A percentile compares a stretch with the other conserved stretches of the same genome.
Evolutionary conservation across 2,329 filamentous ascomycete genomes (phyloP).

Genomic region (Leptosphaerulina australis): DNA sequence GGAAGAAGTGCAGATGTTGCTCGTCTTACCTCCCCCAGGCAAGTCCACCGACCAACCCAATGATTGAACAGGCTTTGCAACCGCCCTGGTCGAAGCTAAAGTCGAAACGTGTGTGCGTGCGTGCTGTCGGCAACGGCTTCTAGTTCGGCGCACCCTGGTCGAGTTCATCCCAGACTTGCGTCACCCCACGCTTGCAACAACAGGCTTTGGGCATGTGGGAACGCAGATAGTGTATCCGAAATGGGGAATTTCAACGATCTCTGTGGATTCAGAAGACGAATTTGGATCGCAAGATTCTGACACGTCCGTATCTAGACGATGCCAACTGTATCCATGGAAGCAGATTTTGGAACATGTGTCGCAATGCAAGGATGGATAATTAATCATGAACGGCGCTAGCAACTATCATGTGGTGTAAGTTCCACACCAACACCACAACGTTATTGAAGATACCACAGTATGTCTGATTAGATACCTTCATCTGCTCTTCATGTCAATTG

Average conservation of each 20-base stretch:
- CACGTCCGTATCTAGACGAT: not conserved
- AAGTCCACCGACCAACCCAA: conserved; percentile 1
- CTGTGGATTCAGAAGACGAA: not conserved
- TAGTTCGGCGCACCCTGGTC: conserved; percentile 1
- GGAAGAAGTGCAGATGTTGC: not conserved
- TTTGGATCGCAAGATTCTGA: not conserved
- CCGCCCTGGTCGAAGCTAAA: conserved; percentile 1
- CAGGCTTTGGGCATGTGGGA: conserved; percentile 1
- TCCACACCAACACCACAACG: conserved; percentile 2
- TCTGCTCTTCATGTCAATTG: conserved; percentile 8
- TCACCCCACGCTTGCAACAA: not conserved
- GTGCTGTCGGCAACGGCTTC: not conserved
- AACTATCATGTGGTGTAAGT: not conserved
- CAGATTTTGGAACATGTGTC: not conserved
- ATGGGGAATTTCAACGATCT: not conserved
- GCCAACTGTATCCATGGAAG: not conserved
- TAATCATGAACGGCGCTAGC: not conserved
- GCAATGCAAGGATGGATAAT: not conserved
- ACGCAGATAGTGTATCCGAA: not conserved
- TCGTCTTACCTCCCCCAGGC: conserved; percentile 5
- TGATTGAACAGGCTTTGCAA: not conserved
- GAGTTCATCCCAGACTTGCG: not conserved
- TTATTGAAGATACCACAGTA: conserved; percentile 1
- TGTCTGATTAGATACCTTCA: conserved; percentile 5
- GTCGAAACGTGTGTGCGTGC: conserved; percentile 5